Evolutionary conservation across 495 filamentous ascomycete genomes (phyloP).

Genomic region (Aspergillus sparsus): DNA sequence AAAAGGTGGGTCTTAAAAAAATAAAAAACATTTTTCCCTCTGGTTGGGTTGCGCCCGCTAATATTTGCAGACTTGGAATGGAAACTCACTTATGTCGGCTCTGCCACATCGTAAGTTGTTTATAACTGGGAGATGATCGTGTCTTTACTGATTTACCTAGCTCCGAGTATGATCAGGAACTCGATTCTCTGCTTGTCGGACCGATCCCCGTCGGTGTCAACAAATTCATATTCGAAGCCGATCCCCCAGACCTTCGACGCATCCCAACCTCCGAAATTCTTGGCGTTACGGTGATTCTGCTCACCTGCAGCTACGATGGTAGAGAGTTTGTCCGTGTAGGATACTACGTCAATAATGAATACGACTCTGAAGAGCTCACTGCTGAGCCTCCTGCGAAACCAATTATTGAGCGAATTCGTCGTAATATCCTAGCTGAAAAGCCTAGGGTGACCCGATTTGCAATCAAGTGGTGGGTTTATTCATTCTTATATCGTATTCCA

Average conservation of each 20-base stretch:
- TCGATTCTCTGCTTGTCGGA: slow-evolving; percentile 93
- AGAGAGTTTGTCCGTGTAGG: slow-evolving; percentile 97
- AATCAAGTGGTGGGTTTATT: slow-evolving; percentile 84
- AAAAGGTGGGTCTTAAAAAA: slow-evolving; percentile 61
- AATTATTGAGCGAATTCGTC: slow-evolving; percentile 83
- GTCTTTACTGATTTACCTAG: slow-evolving; percentile 46
- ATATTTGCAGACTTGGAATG: slow-evolving; percentile 81
- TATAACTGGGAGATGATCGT: background rate
- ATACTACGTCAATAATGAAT: slow-evolving; percentile 99
- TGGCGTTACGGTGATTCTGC: slow-evolving; percentile 93
- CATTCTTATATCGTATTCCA: background rate
- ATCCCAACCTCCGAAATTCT: slow-evolving; percentile 94
- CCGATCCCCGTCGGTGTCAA: slow-evolving; percentile 96
- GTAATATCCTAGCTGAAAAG: slow-evolving; percentile 95
- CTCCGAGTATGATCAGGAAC: slow-evolving; percentile 95
- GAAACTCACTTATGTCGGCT: slow-evolving; percentile 98
- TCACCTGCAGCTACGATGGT: slow-evolving; percentile 94
- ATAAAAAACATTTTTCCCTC: background rate
- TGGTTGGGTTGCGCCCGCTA: background rate
- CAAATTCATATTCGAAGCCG: slow-evolving; percentile 97
- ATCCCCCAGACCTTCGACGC: slow-evolving; percentile 80
- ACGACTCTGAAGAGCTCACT: slow-evolving; percentile 84
- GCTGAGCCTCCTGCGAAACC: slow-evolving; percentile 89
- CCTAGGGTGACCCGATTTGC: slow-evolving; percentile 94
- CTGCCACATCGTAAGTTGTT: slow-evolving; percentile 80